phyloP scores from a whole-genome alignment of 2,329 filamentous ascomycete species.

The Parastagonospora avenae region DNA sequence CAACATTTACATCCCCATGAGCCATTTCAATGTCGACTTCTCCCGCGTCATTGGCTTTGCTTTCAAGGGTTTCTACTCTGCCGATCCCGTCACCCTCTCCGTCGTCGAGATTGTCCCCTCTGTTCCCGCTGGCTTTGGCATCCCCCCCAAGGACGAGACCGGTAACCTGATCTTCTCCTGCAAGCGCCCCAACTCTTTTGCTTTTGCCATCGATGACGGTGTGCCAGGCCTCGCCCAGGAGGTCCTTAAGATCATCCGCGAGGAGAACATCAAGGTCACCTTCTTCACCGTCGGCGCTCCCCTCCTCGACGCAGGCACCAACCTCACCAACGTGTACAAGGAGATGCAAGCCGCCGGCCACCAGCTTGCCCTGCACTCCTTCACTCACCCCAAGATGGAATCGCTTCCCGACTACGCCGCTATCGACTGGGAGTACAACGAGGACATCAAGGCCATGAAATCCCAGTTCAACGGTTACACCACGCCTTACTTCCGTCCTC shows the following conservation, averaged over 20 bases:
- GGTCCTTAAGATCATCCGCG: conserved; percentile 65
- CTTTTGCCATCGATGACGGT: conserved; percentile 75
- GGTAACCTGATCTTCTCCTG: conserved; percentile 67
- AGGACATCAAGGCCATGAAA: conserved; percentile 59
- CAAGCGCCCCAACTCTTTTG: conserved; percentile 71
- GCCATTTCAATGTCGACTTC: conserved; percentile 68
- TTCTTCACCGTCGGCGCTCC: conserved; percentile 73
- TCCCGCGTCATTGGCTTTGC: conserved; percentile 63
- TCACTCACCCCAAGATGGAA: conserved; percentile 71
- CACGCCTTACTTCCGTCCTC: conserved; percentile 68
- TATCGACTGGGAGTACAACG: conserved; percentile 67
- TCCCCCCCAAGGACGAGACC: conserved; percentile 66
- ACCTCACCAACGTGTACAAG: conserved; percentile 67
- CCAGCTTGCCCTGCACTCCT: conserved; percentile 71
- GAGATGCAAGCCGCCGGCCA: conserved; percentile 68
- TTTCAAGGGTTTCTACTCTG: conserved; percentile 68
- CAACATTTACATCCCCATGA: conserved; percentile 70
- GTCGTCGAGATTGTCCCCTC: conserved; percentile 65
- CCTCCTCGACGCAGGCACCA: conserved; percentile 63
- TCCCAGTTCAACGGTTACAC: conserved; percentile 42
- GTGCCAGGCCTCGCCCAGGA: conserved; percentile 63
- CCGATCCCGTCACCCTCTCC: conserved; percentile 57
- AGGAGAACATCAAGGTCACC: conserved; percentile 68
- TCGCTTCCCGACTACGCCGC: conserved; percentile 57
- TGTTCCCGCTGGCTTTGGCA: conserved; percentile 57